Evolutionary conservation across 139 green algal species (phyloP), one percentile per base, ranked within the genome.

Genomic region (Chlorella sp.): DNA sequence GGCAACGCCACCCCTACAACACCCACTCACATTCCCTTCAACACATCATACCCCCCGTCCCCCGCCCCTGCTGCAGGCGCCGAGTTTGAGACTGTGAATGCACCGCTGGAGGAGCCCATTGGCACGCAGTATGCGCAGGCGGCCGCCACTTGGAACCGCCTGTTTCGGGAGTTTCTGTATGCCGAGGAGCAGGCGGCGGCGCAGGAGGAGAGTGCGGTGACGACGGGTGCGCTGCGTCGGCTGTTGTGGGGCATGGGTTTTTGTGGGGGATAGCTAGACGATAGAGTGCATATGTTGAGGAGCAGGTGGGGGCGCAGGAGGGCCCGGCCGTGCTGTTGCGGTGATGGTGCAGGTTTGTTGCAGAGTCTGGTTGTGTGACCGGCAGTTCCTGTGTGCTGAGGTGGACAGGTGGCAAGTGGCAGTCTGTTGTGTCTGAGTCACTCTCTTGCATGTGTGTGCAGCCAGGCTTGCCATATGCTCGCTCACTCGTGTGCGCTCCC

Each of bases 61-160:
- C 48, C 48, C 48, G 9, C 48, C 48, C 48, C 48, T 16, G 4
- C 18, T 22, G 15, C 89, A 92, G 92, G 96, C 32, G 93, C 95
- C 18, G 96, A 98, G 93, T 98, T 98, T 90, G 89, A 90, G 60
- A 91, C 95, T 85, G 78, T 97, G 32, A 93, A 97, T 90, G 91
- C 91, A 0, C 84, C 89, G 0, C 89, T 98, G 64, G 91, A 93
- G 68, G 85, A 83, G 75, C 39, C 86, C 0, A 75, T 93, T 28
- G 37, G 24, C 15, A 39, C 34, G 32, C 85, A 93, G 86, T 95
- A 95, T 48, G 75, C 30, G 0, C 85, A 57, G 11, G 89, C 93
- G 0, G 85, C 93, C 0, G 22, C 60, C 76, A 89, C 91, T 26
- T 95, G 93, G 93, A 91, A 75, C 84, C 57, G 91, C 64, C 85